These are phyloP conservation scores for Besnoitia besnoiti DNA, from an alignment of 169 alveolate species.

Conservation along the genomic window DNA sequence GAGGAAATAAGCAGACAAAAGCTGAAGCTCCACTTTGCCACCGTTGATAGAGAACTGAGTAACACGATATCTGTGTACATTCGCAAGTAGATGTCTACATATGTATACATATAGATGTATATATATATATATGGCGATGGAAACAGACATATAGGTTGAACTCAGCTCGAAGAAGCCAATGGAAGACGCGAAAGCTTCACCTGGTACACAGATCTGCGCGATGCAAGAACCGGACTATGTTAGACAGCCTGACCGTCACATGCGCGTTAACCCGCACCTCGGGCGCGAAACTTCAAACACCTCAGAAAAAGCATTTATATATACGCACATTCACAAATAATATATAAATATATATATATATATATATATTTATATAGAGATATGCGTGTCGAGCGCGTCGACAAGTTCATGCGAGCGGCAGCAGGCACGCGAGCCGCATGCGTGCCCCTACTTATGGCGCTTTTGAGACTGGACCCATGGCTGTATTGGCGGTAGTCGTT, in stretches of 20 bases:
- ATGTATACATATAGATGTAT: background rate
- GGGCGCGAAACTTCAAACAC: background rate
- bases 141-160: no score
- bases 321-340: background rate
- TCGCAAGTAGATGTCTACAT: background rate
- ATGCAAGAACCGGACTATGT: no score
- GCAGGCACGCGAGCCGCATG: background rate
- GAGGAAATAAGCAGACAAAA: no score
- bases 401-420: background rate
- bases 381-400: no score
- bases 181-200: no score
- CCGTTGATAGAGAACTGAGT: no score
- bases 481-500: slow-evolving; percentile 56
- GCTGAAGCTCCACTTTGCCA: no score
- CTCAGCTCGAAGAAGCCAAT: no score
- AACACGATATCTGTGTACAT: background rate
- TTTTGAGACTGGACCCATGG: background rate
- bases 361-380: background rate
- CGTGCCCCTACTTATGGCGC: background rate
- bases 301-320: background rate
- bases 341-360: background rate
- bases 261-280: no score
- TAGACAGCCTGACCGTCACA: no score
- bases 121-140: background rate
- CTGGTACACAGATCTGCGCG: no score